A percentile compares a stretch with the other conserved stretches of the same genome.
These are phyloP conservation scores for Aureobasidium sp. DNA, from an alignment of 2,329 filamentous ascomycete species.

Conservation along the genomic window DNA sequence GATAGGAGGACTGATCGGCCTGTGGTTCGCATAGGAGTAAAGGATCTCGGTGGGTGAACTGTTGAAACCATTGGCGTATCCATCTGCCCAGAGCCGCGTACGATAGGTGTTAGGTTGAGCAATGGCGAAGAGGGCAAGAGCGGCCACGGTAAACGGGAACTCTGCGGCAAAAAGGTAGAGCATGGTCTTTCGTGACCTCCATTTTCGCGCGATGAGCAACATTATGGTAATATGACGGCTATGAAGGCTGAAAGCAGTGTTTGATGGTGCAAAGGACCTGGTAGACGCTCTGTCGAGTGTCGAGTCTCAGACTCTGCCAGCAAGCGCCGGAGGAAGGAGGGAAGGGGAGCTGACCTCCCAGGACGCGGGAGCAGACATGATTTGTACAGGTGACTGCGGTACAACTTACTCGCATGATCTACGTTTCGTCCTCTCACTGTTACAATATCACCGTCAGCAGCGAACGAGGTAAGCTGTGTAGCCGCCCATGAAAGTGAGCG, in stretches of 20 bases:
- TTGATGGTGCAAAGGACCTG: background rate
- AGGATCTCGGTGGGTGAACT: slow-evolving; percentile 63
- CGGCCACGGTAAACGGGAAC: slow-evolving; percentile 56
- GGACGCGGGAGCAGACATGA: slow-evolving; percentile 3
- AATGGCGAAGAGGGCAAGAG: slow-evolving; percentile 65
- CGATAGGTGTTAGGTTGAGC: slow-evolving; percentile 67
- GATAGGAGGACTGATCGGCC: slow-evolving; percentile 54
- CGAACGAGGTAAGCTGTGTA: slow-evolving; percentile 15
- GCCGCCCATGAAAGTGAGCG: background rate
- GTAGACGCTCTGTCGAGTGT: background rate
- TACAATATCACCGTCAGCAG: slow-evolving; percentile 3
- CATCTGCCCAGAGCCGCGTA: slow-evolving; percentile 65
- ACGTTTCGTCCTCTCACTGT: background rate
- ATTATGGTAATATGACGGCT: background rate
- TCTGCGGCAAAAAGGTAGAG: slow-evolving; percentile 57
- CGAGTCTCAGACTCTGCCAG: background rate
- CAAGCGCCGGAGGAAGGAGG: background rate
- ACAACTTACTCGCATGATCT: slow-evolving; percentile 2
- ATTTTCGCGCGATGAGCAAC: slow-evolving; percentile 42
- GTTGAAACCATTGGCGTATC: slow-evolving; percentile 64
- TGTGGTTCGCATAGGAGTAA: slow-evolving; percentile 67
- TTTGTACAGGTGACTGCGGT: slow-evolving; percentile 6
- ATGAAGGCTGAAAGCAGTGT: background rate
- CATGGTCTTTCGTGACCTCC: slow-evolving; percentile 47
- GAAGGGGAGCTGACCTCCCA: background rate